A percentile compares a stretch with the other conserved stretches of the same genome.
These are phyloP conservation scores for Coemansia sp. DNA, from an alignment of 192 early-diverging fungal genomes.

Conservation along the genomic window DNA sequence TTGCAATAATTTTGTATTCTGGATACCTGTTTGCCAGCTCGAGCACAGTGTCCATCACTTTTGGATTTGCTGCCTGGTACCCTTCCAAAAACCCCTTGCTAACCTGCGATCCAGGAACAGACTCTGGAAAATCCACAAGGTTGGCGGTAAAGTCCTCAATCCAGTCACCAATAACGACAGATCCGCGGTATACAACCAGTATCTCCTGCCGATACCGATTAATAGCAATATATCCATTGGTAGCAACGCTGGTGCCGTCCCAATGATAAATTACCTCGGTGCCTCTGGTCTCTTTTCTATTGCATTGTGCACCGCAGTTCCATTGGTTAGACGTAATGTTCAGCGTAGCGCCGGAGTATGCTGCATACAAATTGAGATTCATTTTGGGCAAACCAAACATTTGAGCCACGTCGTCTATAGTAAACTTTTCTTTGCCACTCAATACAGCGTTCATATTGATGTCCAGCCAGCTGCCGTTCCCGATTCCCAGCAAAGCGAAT, in stretches of 20 bases:
- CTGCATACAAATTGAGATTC: slow-evolving; percentile 4
- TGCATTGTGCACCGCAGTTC: slow-evolving; percentile 30
- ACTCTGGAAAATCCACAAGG: slow-evolving; percentile 11
- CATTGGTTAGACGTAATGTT: slow-evolving; percentile 8
- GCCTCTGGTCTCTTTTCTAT: slow-evolving; percentile 18
- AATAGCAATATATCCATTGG: slow-evolving; percentile 32
- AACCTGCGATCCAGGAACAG: slow-evolving; percentile 19
- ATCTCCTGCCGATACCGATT: slow-evolving; percentile 19
- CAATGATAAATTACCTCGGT: slow-evolving; percentile 27
- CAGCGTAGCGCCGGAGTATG: slow-evolving; percentile 5
- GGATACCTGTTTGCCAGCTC: slow-evolving; percentile 25
- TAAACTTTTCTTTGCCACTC: neutral
- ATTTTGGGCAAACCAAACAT: neutral
- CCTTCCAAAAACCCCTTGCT: slow-evolving; percentile 31
- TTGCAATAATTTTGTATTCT: slow-evolving; percentile 25
- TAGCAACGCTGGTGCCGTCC: slow-evolving; percentile 13
- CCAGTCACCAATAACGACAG: slow-evolving; percentile 18
- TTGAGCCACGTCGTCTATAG: neutral
- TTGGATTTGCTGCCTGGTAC: slow-evolving; percentile 16
- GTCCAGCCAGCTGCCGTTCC: neutral
- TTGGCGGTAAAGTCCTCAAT: slow-evolving; percentile 7
- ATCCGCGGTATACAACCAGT: slow-evolving; percentile 30
- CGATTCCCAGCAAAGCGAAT: neutral
- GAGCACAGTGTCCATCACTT: slow-evolving; percentile 8
- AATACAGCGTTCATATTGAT: neutral